Percentiles rank a stretch among this genome's conserved stretches.
These are phyloP conservation scores for Saccharum hybrid DNA, from an alignment of 202 grass and related monocot genomes.

Conservation along the genomic window DNA sequence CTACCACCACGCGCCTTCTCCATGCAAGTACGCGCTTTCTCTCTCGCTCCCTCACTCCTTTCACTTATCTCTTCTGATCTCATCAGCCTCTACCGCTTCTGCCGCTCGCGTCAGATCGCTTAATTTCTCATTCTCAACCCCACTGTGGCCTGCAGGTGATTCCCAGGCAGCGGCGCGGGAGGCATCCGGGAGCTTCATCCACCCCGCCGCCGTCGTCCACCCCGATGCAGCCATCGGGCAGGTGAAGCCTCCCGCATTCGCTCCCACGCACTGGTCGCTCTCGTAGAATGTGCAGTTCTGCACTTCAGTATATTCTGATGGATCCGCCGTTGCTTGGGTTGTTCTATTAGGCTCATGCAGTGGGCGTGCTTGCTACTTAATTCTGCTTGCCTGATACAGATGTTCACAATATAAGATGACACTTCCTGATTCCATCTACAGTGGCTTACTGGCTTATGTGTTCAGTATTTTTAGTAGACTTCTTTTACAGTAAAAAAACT, in stretches of 20 bases:
- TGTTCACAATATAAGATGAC: not conserved
- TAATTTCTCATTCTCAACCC: not conserved
- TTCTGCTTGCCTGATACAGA: not conserved
- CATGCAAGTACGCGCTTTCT: constrained; percentile 39
- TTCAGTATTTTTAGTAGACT: not conserved
- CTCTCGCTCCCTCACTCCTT: not conserved
- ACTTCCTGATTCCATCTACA: not conserved
- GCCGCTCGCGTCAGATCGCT: not conserved
- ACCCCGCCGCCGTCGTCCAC: constrained; percentile 59
- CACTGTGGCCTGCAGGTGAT: constrained; percentile 30
- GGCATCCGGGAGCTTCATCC: constrained; percentile 44
- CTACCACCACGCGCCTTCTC: constrained; percentile 48
- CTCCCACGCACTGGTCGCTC: not conserved
- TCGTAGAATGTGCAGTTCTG: not conserved
- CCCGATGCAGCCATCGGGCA: constrained; percentile 76
- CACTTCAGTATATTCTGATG: not conserved
- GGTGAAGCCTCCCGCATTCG: constrained; percentile 41
- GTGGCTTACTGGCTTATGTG: not conserved
- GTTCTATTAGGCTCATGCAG: constrained; percentile 7
- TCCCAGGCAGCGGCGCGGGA: constrained; percentile 38
- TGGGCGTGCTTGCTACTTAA: constrained; percentile 28
- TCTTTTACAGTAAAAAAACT: constrained; percentile 2
- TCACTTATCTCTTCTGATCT: not conserved
- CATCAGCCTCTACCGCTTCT: not conserved
- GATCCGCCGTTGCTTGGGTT: constrained; percentile 8